phyloP scores from a whole-genome alignment of 768 basidiomycete genomes.

The Calocybe gangraenosa region DNA sequence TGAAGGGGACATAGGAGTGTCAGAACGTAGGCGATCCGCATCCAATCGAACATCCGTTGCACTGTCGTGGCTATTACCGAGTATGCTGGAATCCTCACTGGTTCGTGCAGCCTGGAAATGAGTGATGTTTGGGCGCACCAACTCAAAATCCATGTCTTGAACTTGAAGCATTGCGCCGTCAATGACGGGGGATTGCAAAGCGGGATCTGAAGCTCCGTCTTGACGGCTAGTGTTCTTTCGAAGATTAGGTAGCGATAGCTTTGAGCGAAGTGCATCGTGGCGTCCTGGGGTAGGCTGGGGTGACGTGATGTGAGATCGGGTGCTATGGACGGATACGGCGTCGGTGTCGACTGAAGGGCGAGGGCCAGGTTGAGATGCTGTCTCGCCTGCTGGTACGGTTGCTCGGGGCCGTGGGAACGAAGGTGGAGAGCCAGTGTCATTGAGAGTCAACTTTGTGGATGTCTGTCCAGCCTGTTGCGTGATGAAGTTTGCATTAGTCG shows the following conservation, averaged over 20 bases:
- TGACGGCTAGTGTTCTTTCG: slow-evolving; percentile 39
- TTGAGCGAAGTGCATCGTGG: slow-evolving; percentile 46
- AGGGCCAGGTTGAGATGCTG: slow-evolving; percentile 5
- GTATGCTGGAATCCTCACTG: slow-evolving; percentile 52
- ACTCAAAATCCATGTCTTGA: slow-evolving; percentile 78
- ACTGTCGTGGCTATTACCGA: slow-evolving; percentile 24
- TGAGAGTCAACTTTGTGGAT: slow-evolving; percentile 22
- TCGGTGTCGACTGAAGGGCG: slow-evolving; percentile 21
- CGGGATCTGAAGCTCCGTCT: slow-evolving; percentile 27
- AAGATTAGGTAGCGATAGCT: slow-evolving; percentile 67
- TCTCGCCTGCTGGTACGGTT: slow-evolving; percentile 5
- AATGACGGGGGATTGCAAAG: slow-evolving; percentile 16
- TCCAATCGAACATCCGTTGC: slow-evolving; percentile 29
- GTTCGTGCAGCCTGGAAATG: slow-evolving; percentile 34
- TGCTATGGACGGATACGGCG: slow-evolving; percentile 27
- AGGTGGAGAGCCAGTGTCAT: slow-evolving; percentile 5
- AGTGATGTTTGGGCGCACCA: slow-evolving; percentile 58
- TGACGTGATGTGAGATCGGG: slow-evolving; percentile 31
- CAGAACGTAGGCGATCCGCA: slow-evolving; percentile 27
- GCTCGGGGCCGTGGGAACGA: slow-evolving; percentile 7
- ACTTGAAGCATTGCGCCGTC: slow-evolving; percentile 66
- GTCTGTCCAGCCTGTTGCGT: slow-evolving; percentile 23
- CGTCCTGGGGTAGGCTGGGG: slow-evolving; percentile 34
- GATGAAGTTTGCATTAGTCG: slow-evolving; percentile 4
- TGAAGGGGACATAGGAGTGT: slow-evolving; percentile 38